A percentile compares a stretch with the other conserved stretches of the same genome.
These are phyloP conservation scores for Xylariaceae sp. DNA, from an alignment of 2,329 filamentous ascomycete genomes.

Conservation along the genomic window DNA sequence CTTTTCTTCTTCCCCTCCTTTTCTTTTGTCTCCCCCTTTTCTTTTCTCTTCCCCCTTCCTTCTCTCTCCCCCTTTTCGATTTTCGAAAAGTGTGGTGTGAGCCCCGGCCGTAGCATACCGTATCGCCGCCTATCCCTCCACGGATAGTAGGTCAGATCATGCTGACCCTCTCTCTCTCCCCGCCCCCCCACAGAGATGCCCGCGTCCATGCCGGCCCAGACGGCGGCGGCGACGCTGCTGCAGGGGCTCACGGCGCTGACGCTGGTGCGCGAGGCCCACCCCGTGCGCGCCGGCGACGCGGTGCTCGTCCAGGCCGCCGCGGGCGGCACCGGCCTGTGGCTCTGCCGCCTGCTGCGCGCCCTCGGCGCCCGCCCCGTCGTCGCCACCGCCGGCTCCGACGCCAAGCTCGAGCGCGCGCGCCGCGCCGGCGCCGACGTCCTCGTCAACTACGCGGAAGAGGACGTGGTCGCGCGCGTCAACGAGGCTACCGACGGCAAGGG, in stretches of 20 bases:
- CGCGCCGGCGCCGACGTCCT: constrained; percentile 62
- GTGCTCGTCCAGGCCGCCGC: constrained; percentile 79
- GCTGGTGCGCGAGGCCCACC: constrained; percentile 66
- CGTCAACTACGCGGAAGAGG: constrained; percentile 59
- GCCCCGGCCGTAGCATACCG: too few species aligned
- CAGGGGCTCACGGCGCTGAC: constrained; percentile 81
- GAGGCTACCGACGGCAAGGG: constrained; percentile 67
- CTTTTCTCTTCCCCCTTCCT: too few species aligned
- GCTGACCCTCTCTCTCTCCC: too few species aligned
- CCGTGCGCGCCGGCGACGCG: constrained; percentile 72
- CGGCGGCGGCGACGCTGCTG: constrained; percentile 62
- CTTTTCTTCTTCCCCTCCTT: too few species aligned
- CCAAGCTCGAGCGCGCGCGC: constrained; percentile 65
- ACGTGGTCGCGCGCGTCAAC: constrained; percentile 51
- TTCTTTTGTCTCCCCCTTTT: too few species aligned
- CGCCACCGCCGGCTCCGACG: constrained; percentile 65
- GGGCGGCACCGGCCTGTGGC: constrained; percentile 68
- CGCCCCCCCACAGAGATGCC: too few species aligned
- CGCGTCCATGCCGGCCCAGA: constrained; percentile 48
- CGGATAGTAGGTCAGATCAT: too few species aligned
- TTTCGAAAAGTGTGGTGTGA: too few species aligned
- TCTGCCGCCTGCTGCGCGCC: constrained; percentile 65
- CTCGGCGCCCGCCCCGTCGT: constrained; percentile 74
- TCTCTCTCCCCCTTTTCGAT: too few species aligned
- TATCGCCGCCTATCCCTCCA: too few species aligned